Percentiles rank a stretch among this genome's conserved stretches.
Conservation (phyloP, 139 green algal genomes). For the Volvox reticuliferus region DNA sequence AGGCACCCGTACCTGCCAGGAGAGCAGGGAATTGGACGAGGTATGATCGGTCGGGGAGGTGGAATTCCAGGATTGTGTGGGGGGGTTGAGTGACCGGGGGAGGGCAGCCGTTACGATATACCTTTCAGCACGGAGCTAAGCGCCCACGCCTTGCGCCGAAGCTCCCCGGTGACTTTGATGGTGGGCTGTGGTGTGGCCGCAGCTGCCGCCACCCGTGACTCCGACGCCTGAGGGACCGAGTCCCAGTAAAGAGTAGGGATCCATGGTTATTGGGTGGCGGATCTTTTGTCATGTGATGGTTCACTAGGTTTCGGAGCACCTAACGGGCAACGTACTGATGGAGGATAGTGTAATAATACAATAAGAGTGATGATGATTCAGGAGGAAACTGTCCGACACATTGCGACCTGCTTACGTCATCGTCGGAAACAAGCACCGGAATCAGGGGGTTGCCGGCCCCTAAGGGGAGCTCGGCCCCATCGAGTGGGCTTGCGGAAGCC, state of each 20-base stretch:
- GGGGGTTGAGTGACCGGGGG: too few species aligned
- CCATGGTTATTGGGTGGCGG: too few species aligned
- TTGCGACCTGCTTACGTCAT: constrained; percentile 23
- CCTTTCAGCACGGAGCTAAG: constrained; percentile 82
- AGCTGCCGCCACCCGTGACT: neutral
- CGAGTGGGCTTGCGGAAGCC: constrained; percentile 11
- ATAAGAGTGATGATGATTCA: too few species aligned
- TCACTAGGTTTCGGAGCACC: neutral
- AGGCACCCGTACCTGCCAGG: too few species aligned
- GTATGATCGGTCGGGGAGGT: too few species aligned
- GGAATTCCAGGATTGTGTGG: too few species aligned
- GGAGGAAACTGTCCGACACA: too few species aligned
- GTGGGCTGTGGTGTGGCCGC: neutral
- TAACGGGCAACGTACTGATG: too few species aligned
- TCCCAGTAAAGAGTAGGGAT: too few species aligned
- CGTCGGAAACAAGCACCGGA: neutral
- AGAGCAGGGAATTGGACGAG: too few species aligned
- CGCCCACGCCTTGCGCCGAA: constrained; percentile 66
- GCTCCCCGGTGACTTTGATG: constrained; percentile 47
- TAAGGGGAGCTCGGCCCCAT: constrained; percentile 3
- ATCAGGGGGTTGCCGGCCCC: neutral
- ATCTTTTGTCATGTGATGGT: neutral
- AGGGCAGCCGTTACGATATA: constrained; percentile 13
- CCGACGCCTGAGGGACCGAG: neutral
- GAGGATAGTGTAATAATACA: too few species aligned